Evolutionary conservation across 2,329 filamentous ascomycete species (phyloP).

Genomic region (Calonectria hawksworthii): DNA sequence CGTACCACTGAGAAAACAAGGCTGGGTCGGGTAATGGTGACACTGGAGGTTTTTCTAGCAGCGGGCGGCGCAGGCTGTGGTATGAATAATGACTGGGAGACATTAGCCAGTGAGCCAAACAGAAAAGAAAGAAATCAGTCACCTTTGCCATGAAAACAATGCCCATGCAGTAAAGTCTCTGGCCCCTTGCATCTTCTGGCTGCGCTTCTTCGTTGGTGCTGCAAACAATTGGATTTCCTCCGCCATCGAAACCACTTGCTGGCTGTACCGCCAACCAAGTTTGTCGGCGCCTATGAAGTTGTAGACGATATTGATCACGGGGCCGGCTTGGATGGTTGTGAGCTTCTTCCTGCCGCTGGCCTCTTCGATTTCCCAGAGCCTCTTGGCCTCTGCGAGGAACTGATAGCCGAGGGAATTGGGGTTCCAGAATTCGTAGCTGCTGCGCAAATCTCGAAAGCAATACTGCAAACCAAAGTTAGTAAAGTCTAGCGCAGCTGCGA

Average conservation of each 20-base stretch:
- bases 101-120: neutral
- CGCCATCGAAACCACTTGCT: neutral
- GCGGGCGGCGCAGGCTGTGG: neutral
- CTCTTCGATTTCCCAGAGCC: neutral
- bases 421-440: constrained; percentile 3
- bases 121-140: neutral
- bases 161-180: constrained; percentile 1
- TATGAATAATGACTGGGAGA: neutral
- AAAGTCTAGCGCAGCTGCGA: too few species aligned
- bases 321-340: neutral
- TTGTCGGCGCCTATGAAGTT: neutral
- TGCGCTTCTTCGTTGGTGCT: neutral
- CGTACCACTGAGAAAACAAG: neutral
- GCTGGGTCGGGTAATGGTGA: neutral
- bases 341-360: neutral
- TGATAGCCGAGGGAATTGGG: neutral
- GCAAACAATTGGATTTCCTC: neutral
- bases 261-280: neutral
- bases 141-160: neutral
- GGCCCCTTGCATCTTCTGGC: neutral
- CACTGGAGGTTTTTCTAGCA: neutral
- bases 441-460: neutral
- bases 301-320: neutral
- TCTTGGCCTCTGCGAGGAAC: neutral
- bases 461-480: neutral